phyloP scores from a whole-genome alignment of 192 early-diverging fungal species.

The Podila minutissima region DNA sequence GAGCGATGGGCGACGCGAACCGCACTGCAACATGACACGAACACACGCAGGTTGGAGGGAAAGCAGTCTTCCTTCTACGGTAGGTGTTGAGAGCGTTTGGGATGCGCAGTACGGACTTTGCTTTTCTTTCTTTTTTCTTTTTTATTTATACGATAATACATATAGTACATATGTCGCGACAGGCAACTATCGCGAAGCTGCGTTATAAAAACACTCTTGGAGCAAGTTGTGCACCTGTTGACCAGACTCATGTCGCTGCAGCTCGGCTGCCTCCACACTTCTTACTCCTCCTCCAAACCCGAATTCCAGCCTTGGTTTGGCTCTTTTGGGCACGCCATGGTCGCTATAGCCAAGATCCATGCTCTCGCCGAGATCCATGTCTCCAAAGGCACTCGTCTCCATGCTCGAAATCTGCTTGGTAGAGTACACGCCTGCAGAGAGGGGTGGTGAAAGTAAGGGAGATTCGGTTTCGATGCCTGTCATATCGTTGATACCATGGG shows the following conservation, averaged over 20 bases:
- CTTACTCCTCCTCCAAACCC: neutral
- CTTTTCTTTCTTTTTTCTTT: neutral
- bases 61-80: too few relatives aligned
- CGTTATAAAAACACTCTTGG: slow-evolving; percentile 27
- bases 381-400: neutral
- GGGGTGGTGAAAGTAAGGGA: neutral
- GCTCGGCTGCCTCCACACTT: slow-evolving; percentile 2
- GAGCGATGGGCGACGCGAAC: too few relatives aligned
- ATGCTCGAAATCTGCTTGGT: neutral
- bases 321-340: neutral
- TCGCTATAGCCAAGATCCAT: neutral
- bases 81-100: too few relatives aligned
- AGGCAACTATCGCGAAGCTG: neutral
- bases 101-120: neutral
- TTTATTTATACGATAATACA: neutral
- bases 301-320: slow-evolving; percentile 3
- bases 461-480: neutral
- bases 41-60: too few relatives aligned
- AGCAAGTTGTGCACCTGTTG: slow-evolving; percentile 5
- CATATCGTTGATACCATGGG: neutral
- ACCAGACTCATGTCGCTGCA: neutral
- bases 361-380: neutral
- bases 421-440: neutral
- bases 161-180: neutral
- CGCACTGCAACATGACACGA: too few relatives aligned